Base-by-base conservation (phyloP, 2,329 filamentous ascomycete species). In the Colletotrichum sp. region DNA sequence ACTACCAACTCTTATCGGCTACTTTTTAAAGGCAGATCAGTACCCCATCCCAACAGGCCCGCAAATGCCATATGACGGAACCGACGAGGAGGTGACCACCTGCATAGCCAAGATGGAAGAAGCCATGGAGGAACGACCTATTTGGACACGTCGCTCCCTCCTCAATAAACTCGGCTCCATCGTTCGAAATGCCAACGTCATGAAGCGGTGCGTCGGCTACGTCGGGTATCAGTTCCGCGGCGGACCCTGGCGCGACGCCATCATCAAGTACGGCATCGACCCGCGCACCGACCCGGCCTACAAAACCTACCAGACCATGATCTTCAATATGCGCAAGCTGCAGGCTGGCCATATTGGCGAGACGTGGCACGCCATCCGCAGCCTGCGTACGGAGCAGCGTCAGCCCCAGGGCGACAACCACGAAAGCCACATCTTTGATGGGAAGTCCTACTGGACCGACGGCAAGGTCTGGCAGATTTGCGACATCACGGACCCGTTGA, bases 401-500 rank as follows among this genome's bases (percentile, higher is more conserved):
- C 85, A 86, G 32, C 81, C 85, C 8, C 86, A 84, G 12, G 85
- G 86, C 60, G 85, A 86, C 28, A 82, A 86, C 39, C 84, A 83
- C 25, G 74, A 76, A 34, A 93, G 89, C 69, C 96, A 98, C 83
- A 87, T 96, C 2, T 98, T 98, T 84, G 95, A 98, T 77, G 96
- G 96, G 63, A 88, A 92, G 75, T 90, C 90, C 3, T 91, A 96
- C 71, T 91, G 92, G 19, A 90, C 91, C 2, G 96, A 98, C 80
- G 96, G 96, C 52, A 97, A 97, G 80, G 93, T 97, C 66, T 99
- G 96, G 94, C 97, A 98, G 87, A 91, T 98, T 30, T 98, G 96
- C 85, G 97, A 99, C 83, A 93, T 98, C 71, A 94, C 92, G 0
- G 96, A 98, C 80, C 94, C 95, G 0, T 82, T 96, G 2, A 87